Conservation (phyloP, 2,329 filamentous ascomycete species). For the Zymoseptoria passerinii region DNA sequence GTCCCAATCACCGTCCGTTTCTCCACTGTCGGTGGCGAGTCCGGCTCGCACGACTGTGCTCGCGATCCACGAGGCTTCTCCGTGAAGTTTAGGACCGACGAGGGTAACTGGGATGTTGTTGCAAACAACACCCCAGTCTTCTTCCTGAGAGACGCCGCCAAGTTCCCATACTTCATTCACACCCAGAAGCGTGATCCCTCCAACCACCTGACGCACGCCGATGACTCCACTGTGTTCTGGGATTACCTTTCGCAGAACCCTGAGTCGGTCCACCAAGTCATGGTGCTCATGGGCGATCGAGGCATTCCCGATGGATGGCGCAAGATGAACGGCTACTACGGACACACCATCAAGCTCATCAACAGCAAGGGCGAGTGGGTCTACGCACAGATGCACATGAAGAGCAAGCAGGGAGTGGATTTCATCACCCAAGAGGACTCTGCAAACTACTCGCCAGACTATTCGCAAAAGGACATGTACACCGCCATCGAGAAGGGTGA, state of each 20-base stretch:
- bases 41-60: slow-evolving; percentile 61
- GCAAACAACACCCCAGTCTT: slow-evolving; percentile 69
- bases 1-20: slow-evolving; percentile 61
- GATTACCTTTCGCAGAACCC: slow-evolving; percentile 49
- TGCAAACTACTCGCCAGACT: slow-evolving; percentile 43
- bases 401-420: slow-evolving; percentile 44
- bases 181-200: slow-evolving; percentile 67
- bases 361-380: slow-evolving; percentile 48
- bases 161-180: slow-evolving; percentile 67
- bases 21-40: slow-evolving; percentile 68
- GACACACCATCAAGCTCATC: slow-evolving; percentile 47
- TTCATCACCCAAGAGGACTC: slow-evolving; percentile 47
- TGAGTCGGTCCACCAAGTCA: slow-evolving; percentile 46
- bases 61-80: slow-evolving; percentile 66
- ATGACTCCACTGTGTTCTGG: slow-evolving; percentile 60
- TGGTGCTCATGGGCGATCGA: slow-evolving; percentile 48
- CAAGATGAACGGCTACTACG: slow-evolving; percentile 48
- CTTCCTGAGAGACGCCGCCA: slow-evolving; percentile 65
- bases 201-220: slow-evolving; percentile 59
- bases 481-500: slow-evolving; percentile 46
- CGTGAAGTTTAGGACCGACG: slow-evolving; percentile 63
- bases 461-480: slow-evolving; percentile 46
- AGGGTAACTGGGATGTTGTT: slow-evolving; percentile 67
- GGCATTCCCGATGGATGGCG: slow-evolving; percentile 49
- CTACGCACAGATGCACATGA: slow-evolving; percentile 46